Percentiles rank a stretch among this genome's conserved stretches.
Evolutionary conservation across 768 basidiomycete genomes (phyloP).

Genomic region (Lactarius tabidus): DNA sequence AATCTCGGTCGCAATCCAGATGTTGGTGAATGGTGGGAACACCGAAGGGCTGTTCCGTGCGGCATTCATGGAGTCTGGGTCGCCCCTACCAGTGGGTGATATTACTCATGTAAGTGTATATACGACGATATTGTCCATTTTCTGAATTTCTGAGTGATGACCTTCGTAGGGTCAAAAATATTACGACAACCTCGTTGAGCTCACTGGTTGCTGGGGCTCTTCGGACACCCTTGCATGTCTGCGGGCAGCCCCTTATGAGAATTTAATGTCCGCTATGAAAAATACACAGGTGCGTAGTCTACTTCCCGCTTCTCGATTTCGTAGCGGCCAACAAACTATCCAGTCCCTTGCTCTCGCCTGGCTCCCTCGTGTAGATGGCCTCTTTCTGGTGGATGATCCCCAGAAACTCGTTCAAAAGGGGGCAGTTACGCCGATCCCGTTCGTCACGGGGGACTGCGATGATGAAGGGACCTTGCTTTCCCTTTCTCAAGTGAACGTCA

Average conservation of each 20-base stretch:
- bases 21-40: constrained; percentile 38
- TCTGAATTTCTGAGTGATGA: background rate
- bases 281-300: constrained; percentile 28
- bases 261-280: constrained; percentile 34
- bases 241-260: constrained; percentile 34
- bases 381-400: constrained; percentile 36
- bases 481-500: constrained; percentile 28
- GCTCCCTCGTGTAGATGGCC: constrained; percentile 39
- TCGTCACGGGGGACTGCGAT: constrained; percentile 31
- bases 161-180: constrained; percentile 30
- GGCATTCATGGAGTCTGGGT: constrained; percentile 44
- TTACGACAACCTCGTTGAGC: constrained; percentile 40
- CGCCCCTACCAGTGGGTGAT: constrained; percentile 32
- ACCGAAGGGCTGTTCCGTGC: constrained; percentile 38
- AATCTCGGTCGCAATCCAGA: constrained; percentile 41
- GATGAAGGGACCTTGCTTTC: constrained; percentile 31
- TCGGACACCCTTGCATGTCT: constrained; percentile 42
- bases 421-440: constrained; percentile 30
- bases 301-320: background rate
- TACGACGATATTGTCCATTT: constrained; percentile 19
- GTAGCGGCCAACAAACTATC: background rate
- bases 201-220: constrained; percentile 36
- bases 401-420: constrained; percentile 34
- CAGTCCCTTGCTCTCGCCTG: constrained; percentile 34
- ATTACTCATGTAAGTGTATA: constrained; percentile 33